Evolutionary conservation across 805 yeast species (phyloP), one percentile per base, ranked within the genome.

Genomic region (Monosporozyma siamensis): DNA sequence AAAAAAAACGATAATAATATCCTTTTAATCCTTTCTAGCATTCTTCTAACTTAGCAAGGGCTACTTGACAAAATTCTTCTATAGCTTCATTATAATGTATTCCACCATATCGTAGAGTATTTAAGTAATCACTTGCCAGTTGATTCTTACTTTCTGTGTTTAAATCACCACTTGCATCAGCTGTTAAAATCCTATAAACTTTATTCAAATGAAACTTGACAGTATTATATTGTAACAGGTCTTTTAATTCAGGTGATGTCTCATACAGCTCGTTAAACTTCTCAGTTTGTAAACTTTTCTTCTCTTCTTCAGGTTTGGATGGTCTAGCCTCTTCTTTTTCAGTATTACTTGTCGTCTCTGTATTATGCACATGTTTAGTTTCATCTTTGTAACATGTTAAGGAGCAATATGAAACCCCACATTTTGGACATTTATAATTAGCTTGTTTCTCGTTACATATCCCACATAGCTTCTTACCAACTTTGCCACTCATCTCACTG

Each of bases 1-100:
- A n/a, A 21, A 22, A 15, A 22, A 3, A 21, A 22, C 11, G 11
- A 22, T 21, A 21, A 34, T 34, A 34, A 34, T 22, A 21, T 34
- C 26, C 26, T 27, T n/a, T 27, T 8, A 27, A 11, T 27, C 14
- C 11, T 18, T 20, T 17, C n/a, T 10, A 12, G 37, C 17, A 6
- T 34, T 22, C n/a, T 15, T 39, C 43, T 30, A 40, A 4, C n/a
- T 45, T 43, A 12, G 40, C 41, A 29, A 55, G 42, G 39, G 41
- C 47, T 22, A 53, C 46, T 34, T 53, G 60, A 34, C 80, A 72
- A 58, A 81, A 81, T 46, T 80, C 87, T 55, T 80, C 85, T 11
- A 81, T 71, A 15, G 78, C 63, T 44, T 67, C 76, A 54, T 81
- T 81, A 39, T 71, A 71, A 51, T 80, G 85, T 0, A 69, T 48